A percentile compares a stretch with the other conserved stretches of the same genome.
phyloP scores from a whole-genome alignment of 2,329 filamentous ascomycete genomes.

The Botrytis elliptica region DNA sequence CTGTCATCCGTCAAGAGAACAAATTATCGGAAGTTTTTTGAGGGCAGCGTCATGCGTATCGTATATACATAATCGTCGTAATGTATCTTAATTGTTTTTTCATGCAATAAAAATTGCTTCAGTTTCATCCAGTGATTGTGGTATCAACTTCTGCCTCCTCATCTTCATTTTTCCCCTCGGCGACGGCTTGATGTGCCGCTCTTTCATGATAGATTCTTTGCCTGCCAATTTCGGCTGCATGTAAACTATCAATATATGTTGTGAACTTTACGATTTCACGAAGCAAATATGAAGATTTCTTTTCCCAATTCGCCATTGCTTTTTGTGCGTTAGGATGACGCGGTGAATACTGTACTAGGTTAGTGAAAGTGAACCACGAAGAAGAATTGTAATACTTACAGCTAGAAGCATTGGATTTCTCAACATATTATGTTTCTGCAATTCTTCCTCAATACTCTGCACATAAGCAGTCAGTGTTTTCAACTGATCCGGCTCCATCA shows the following conservation, averaged over 20 bases:
- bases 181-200: conserved; percentile 39
- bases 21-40: neutral
- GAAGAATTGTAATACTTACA: conserved; percentile 43
- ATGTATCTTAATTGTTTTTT: conserved; percentile 7
- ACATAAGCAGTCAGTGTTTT: conserved; percentile 75
- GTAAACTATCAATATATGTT: conserved; percentile 87
- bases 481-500: conserved; percentile 79
- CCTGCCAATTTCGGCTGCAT: conserved; percentile 67
- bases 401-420: conserved; percentile 84
- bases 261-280: conserved; percentile 95
- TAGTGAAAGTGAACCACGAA: neutral
- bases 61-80: conserved; percentile 15
- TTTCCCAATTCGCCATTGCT: conserved; percentile 96
- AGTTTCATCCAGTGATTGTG: conserved; percentile 5
- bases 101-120: neutral
- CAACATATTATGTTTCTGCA: conserved; percentile 84
- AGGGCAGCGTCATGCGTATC: conserved; percentile 6
- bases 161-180: conserved; percentile 26
- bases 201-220: conserved; percentile 65
- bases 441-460: conserved; percentile 77
- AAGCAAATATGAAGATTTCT: conserved; percentile 87
- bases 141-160: conserved; percentile 22
- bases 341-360: conserved; percentile 64
- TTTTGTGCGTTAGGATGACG: conserved; percentile 76
- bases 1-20: neutral